phyloP scores from a whole-genome alignment of 2,329 filamentous ascomycete genomes.

The Cladosporium halotolerans region DNA sequence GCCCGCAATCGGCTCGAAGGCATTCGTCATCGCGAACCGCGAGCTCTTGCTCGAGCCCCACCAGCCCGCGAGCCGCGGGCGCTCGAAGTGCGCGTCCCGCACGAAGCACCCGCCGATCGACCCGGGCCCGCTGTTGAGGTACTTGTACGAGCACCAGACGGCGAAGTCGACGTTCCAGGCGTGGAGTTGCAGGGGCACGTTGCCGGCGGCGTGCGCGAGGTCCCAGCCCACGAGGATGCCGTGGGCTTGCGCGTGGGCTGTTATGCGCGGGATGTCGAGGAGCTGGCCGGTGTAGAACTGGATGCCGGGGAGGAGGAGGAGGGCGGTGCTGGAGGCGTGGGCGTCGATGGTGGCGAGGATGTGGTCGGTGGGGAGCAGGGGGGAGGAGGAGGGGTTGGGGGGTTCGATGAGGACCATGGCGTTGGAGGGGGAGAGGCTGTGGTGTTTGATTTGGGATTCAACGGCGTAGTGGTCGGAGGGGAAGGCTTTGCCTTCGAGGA shows the following conservation, averaged over 20 bases:
- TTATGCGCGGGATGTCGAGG: conserved; percentile 77
- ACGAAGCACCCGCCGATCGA: conserved; percentile 75
- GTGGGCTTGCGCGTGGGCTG: conserved; percentile 63
- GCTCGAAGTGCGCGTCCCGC: conserved; percentile 60
- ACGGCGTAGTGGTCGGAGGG: conserved; percentile 85
- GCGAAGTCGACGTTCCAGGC: conserved; percentile 91
- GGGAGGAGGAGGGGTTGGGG: conserved; percentile 45
- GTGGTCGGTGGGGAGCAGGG: conserved; percentile 58
- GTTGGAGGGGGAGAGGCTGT: conserved; percentile 58
- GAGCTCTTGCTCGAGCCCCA: conserved; percentile 74
- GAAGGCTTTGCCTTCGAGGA: conserved; percentile 85
- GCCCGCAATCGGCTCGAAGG: conserved; percentile 69
- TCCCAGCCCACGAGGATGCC: conserved; percentile 79
- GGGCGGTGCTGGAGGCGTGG: conserved; percentile 64
- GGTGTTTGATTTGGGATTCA: conserved; percentile 70
- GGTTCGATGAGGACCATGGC: conserved; percentile 68
- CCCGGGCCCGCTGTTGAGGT: conserved; percentile 82
- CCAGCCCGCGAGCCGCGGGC: conserved; percentile 71
- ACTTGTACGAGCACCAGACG: conserved; percentile 92
- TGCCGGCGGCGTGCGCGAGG: conserved; percentile 78
- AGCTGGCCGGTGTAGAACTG: conserved; percentile 90
- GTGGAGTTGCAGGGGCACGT: conserved; percentile 71
- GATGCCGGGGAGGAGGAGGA: conserved; percentile 76
- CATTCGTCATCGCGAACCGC: conserved; percentile 78
- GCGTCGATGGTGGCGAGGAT: conserved; percentile 68